Conservation (phyloP, 805 yeast species). For the Candida quercuum region DNA sequence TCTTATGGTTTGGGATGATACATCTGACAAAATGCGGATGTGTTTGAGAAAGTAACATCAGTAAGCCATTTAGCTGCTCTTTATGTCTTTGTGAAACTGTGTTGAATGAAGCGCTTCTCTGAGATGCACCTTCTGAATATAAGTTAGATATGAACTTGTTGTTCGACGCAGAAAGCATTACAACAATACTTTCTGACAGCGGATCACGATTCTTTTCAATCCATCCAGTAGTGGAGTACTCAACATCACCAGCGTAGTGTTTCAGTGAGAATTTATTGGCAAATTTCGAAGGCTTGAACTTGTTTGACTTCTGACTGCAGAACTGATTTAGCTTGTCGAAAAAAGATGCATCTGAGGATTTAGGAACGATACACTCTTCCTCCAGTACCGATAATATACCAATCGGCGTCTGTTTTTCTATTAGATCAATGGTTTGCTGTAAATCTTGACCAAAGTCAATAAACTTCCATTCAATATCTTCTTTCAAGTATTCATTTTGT, state of each 20-base stretch:
- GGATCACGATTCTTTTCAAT: slow-evolving; percentile 93
- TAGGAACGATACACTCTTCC: slow-evolving; percentile 94
- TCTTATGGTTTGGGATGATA: slow-evolving; percentile 80
- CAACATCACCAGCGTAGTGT: slow-evolving; percentile 97
- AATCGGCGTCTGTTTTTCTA: slow-evolving; percentile 67
- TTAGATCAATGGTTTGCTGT: slow-evolving; percentile 89
- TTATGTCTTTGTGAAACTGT: slow-evolving; percentile 89
- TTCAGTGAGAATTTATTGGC: slow-evolving; percentile 75
- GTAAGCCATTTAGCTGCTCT: slow-evolving; percentile 68
- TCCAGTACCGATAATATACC: slow-evolving; percentile 84
- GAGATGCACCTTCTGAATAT: slow-evolving; percentile 37
- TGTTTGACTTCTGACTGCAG: slow-evolving; percentile 49
- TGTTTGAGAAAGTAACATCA: slow-evolving; percentile 70
- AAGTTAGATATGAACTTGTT: slow-evolving; percentile 52
- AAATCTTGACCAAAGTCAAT: slow-evolving; percentile 93
- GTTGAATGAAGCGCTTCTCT: slow-evolving; percentile 41
- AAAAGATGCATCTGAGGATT: slow-evolving; percentile 77
- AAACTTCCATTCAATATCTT: slow-evolving; percentile 94
- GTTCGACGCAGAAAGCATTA: slow-evolving; percentile 51
- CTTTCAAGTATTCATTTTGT: slow-evolving; percentile 90
- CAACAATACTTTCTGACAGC: slow-evolving; percentile 66
- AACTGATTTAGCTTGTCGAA: slow-evolving; percentile 68
- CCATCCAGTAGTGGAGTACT: slow-evolving; percentile 90
- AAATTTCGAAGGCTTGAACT: slow-evolving; percentile 70
- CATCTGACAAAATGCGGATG: slow-evolving; percentile 98